These are phyloP conservation scores for Pichia sp. DNA, from an alignment of 1,139 yeast genomes.

Conservation along the genomic window DNA sequence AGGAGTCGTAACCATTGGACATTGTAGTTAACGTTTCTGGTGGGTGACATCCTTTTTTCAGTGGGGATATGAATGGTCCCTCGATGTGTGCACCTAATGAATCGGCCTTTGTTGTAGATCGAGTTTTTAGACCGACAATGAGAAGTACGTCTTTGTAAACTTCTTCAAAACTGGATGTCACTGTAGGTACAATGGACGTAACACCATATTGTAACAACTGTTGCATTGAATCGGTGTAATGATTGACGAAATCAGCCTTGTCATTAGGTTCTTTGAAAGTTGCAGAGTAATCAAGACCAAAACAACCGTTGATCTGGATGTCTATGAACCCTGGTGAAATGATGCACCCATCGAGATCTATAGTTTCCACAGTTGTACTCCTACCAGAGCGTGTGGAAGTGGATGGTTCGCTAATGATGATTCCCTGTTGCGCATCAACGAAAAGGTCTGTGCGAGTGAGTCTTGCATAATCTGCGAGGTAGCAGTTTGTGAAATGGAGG, in stretches of 20 bases:
- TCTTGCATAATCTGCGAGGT: constrained; percentile 44
- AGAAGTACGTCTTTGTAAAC: constrained; percentile 49
- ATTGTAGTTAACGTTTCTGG: constrained; percentile 44
- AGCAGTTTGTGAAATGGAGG: constrained; percentile 36
- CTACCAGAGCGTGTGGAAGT: no score
- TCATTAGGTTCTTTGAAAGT: constrained; percentile 27
- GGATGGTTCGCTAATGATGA: constrained; percentile 35
- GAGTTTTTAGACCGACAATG: constrained; percentile 31
- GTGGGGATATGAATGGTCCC: constrained; percentile 52
- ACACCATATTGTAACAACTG: constrained; percentile 49
- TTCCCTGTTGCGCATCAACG: constrained; percentile 39
- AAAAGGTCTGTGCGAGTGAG: constrained; percentile 38
- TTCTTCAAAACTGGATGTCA: constrained; percentile 48
- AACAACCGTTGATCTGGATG: constrained; percentile 56
- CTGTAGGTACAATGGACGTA: constrained; percentile 54
- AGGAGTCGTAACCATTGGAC: constrained; percentile 27
- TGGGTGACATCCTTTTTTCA: constrained; percentile 60
- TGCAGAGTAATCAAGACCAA: constrained; percentile 47
- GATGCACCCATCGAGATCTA: constrained; percentile 44
- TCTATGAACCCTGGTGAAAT: constrained; percentile 57
- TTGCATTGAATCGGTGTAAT: constrained; percentile 42
- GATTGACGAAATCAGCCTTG: constrained; percentile 25
- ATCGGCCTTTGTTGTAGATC: constrained; percentile 33
- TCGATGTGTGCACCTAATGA: constrained; percentile 60
- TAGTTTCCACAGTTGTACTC: constrained; percentile 20